A percentile compares a stretch with the other conserved stretches of the same genome.
Conservation (phyloP, 108 stramenopile genomes). For the Fistulifera pelliculosa region DNA sequence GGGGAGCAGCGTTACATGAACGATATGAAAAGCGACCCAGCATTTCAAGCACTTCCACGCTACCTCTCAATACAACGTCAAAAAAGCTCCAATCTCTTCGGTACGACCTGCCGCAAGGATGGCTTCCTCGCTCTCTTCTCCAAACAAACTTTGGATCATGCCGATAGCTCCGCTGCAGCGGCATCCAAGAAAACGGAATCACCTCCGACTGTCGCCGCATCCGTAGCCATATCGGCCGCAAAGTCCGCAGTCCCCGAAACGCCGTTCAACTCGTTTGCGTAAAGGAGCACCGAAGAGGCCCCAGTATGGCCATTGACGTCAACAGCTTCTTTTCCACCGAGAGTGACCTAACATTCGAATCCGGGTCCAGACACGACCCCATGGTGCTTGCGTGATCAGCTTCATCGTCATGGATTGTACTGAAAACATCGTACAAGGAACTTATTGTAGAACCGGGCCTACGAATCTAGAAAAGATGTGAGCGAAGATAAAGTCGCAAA, state of each 20-base stretch:
- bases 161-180: background rate
- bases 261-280: background rate
- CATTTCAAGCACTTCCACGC: too few relatives aligned
- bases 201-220: slow-evolving; percentile 1
- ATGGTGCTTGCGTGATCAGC: slow-evolving; percentile 45
- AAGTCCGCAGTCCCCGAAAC: background rate
- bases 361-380: slow-evolving; percentile 6
- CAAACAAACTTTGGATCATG: background rate
- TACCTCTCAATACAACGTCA: too few relatives aligned
- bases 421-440: slow-evolving; percentile 51
- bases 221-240: background rate
- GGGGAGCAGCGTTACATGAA: too few relatives aligned
- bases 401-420: slow-evolving; percentile 45
- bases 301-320: background rate
- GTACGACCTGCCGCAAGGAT: too few relatives aligned
- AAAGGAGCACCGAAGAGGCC: background rate
- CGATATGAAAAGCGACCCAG: too few relatives aligned
- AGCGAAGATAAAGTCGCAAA: slow-evolving; percentile 19
- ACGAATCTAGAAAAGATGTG: slow-evolving; percentile 11
- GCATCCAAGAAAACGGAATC: slow-evolving; percentile 2
- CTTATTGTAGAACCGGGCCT: slow-evolving; percentile 27
- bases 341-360: slow-evolving; percentile 5
- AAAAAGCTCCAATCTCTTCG: background rate
- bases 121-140: background rate
- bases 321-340: slow-evolving; percentile 13